phyloP scores from a whole-genome alignment of 345 rosid species.

The Bruguiera gymnorhiza region DNA sequence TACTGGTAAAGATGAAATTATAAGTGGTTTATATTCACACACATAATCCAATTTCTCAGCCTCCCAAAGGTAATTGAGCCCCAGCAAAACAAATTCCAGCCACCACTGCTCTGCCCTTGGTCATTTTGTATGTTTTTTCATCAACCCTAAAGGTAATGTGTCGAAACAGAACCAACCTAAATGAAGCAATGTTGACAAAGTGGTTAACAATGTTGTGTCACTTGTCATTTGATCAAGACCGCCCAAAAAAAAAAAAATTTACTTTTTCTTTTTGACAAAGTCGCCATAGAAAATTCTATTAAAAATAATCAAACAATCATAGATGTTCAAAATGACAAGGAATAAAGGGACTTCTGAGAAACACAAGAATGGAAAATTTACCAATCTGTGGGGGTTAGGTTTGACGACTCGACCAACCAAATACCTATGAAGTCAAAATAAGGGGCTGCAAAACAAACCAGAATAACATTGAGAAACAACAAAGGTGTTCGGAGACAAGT shows the following conservation, averaged over 20 bases:
- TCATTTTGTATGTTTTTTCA: too few species aligned
- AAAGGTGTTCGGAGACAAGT: neutral
- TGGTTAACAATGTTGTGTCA: too few species aligned
- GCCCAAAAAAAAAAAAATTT: too few species aligned
- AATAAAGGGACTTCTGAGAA: neutral
- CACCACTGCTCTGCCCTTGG: neutral
- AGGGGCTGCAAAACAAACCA: conserved; percentile 58
- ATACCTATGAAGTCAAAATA: conserved; percentile 79
- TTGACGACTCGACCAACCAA: conserved; percentile 65
- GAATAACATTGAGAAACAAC: neutral
- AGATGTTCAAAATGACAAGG: neutral
- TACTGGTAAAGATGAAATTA: too few species aligned
- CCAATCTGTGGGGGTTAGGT: conserved; percentile 89
- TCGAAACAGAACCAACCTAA: conserved; percentile 14
- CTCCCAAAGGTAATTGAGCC: conserved; percentile 2
- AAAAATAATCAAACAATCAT: neutral
- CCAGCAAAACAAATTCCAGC: conserved; percentile 13
- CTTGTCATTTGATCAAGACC: too few species aligned
- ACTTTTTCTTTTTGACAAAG: too few species aligned
- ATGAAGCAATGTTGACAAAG: neutral
- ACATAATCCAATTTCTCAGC: neutral
- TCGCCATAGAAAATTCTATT: neutral
- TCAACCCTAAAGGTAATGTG: conserved; percentile 6
- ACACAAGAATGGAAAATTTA: conserved; percentile 26
- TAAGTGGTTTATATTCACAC: neutral